These are phyloP conservation scores for Thuja plicata DNA, from an alignment of 83 land plant genomes.

Conservation along the genomic window DNA sequence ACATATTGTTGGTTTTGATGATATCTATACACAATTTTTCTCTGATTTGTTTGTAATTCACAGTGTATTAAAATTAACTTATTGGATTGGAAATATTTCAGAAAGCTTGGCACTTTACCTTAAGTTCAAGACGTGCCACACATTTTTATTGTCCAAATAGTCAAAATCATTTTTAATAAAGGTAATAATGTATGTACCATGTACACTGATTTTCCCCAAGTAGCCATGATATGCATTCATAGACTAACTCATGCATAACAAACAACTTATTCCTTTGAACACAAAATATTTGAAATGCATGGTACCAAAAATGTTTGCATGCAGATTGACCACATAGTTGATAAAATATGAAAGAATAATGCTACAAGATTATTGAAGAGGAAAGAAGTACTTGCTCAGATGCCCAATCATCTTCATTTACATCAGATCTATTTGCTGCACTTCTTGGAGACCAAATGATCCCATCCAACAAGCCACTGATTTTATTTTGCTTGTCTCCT, in stretches of 20 bases:
- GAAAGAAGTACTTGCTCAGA: constrained; percentile 24
- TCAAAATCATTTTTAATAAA: background rate
- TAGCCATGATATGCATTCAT: background rate
- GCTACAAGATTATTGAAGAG: background rate
- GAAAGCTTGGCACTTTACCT: background rate
- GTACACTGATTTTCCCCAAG: background rate
- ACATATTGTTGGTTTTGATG: too few species aligned
- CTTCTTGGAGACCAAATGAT: constrained; percentile 7
- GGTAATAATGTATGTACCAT: background rate
- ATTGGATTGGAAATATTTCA: background rate
- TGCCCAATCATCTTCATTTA: constrained; percentile 29
- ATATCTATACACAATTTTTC: too few species aligned
- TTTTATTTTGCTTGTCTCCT: constrained; percentile 24
- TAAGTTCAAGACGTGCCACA: background rate
- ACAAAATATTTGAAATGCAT: background rate
- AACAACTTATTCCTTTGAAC: background rate
- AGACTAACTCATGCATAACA: background rate
- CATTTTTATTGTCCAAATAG: background rate
- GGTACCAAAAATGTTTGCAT: background rate
- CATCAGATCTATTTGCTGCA: constrained; percentile 12
- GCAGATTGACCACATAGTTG: background rate
- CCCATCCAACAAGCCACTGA: constrained; percentile 13
- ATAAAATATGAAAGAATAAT: background rate
- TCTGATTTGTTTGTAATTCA: too few species aligned
- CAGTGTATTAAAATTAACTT: background rate